Evolutionary conservation across 805 yeast genomes (phyloP).

Genomic region (Cyberlindnera euphorbiae): DNA sequence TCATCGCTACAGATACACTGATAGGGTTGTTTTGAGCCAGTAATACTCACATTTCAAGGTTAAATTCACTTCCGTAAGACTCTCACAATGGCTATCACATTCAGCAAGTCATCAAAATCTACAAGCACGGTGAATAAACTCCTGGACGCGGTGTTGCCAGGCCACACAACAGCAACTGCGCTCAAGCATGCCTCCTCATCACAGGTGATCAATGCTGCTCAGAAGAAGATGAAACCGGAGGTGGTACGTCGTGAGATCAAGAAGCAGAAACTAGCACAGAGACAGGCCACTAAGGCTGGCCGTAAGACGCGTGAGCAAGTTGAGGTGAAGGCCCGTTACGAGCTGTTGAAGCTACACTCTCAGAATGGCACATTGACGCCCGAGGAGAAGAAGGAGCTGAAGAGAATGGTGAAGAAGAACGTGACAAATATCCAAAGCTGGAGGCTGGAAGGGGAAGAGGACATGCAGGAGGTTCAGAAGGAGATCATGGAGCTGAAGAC

Average conservation of each 20-base stretch:
- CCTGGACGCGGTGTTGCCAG: slow-evolving; percentile 33
- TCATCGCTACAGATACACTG: too few relatives aligned
- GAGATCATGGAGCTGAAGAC: slow-evolving; percentile 41
- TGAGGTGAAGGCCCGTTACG: slow-evolving; percentile 29
- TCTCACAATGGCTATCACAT: too few relatives aligned
- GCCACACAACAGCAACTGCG: slow-evolving; percentile 20
- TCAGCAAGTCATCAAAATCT: too few relatives aligned
- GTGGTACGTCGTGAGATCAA: slow-evolving; percentile 31
- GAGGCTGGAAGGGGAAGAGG: slow-evolving; percentile 37
- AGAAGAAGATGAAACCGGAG: slow-evolving; percentile 30
- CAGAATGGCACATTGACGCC: slow-evolving; percentile 27
- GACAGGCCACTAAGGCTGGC: slow-evolving; percentile 20
- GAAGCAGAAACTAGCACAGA: slow-evolving; percentile 29
- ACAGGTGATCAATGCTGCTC: slow-evolving; percentile 35
- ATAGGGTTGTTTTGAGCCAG: too few relatives aligned
- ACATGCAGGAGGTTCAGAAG: slow-evolving; percentile 37
- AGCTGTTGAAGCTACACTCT: slow-evolving; percentile 31
- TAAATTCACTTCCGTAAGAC: too few relatives aligned
- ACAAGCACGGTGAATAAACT: slow-evolving; percentile 28
- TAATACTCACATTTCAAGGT: too few relatives aligned
- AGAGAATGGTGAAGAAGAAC: slow-evolving; percentile 33
- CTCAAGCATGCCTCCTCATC: slow-evolving; percentile 29
- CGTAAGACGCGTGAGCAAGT: slow-evolving; percentile 22
- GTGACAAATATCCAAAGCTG: slow-evolving; percentile 36
- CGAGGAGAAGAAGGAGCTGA: slow-evolving; percentile 32